Evolutionary conservation across 1,139 yeast species (phyloP).

Genomic region (Pneumocystis canis): DNA sequence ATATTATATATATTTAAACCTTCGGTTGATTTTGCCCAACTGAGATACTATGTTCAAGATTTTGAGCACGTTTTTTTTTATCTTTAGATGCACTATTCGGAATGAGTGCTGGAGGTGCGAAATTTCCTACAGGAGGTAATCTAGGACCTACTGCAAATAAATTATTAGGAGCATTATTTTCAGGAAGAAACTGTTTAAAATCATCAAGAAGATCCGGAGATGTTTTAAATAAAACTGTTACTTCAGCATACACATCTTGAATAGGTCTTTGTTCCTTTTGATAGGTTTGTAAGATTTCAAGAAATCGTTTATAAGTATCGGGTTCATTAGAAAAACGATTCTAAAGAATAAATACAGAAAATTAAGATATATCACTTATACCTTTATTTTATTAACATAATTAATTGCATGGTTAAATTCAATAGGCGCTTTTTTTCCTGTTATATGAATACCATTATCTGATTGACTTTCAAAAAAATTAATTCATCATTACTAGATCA

Average conservation of each 20-base stretch:
- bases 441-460: neutral
- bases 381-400: conserved; percentile 83
- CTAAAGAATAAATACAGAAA: conserved; percentile 9
- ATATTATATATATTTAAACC: conserved; percentile 13
- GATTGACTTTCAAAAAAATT: neutral
- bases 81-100: conserved; percentile 15
- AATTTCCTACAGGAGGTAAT: conserved; percentile 90
- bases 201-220: conserved; percentile 92
- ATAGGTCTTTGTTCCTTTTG: conserved; percentile 93
- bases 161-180: conserved; percentile 28
- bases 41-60: conserved; percentile 1
- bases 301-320: conserved; percentile 82
- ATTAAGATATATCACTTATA: neutral
- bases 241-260: conserved; percentile 87
- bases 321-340: conserved; percentile 90
- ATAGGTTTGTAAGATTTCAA: conserved; percentile 89
- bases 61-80: conserved; percentile 2
- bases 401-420: conserved; percentile 95
- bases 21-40: conserved; percentile 9
- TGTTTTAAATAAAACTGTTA: conserved; percentile 70
- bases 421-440: conserved; percentile 40
- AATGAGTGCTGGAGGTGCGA: conserved; percentile 51
- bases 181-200: conserved; percentile 89
- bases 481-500: neutral
- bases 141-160: conserved; percentile 7